phyloP scores from a whole-genome alignment of 192 early-diverging fungal genomes.

The Fimicolochytrium jonesii region DNA sequence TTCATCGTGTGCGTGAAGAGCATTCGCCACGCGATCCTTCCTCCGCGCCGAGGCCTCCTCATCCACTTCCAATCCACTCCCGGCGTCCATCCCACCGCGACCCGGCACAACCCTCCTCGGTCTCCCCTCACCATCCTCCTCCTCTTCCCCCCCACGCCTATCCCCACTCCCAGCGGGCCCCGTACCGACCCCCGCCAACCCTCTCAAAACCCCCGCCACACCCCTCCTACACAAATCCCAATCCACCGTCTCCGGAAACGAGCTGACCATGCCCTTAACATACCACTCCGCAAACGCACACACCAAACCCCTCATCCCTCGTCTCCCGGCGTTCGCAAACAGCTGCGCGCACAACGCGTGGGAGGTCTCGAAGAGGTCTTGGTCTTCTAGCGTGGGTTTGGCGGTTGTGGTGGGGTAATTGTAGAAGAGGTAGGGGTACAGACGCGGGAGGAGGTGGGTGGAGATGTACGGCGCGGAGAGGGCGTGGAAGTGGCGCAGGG shows the following conservation, averaged over 20 bases:
- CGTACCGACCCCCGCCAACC: no score
- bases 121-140: no score
- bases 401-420: background rate
- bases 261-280: no score
- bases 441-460: slow-evolving; percentile 8
- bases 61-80: no score
- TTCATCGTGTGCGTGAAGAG: no score
- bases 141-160: no score
- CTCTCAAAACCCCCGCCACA: background rate
- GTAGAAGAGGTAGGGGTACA: slow-evolving; percentile 16
- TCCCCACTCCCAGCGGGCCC: no score
- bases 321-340: background rate
- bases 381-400: slow-evolving; percentile 11
- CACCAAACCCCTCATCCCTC: background rate
- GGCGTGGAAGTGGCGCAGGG: background rate
- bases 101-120: no score
- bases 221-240: background rate
- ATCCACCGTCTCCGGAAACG: background rate
- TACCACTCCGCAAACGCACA: slow-evolving; percentile 21
- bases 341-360: slow-evolving; percentile 8
- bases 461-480: slow-evolving; percentile 6
- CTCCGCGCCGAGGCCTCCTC: no score
- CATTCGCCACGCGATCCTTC: no score
- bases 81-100: no score
- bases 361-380: slow-evolving; percentile 24